Base-by-base conservation (phyloP, 331 rosid genomes). In the Quercus tomentella region DNA sequence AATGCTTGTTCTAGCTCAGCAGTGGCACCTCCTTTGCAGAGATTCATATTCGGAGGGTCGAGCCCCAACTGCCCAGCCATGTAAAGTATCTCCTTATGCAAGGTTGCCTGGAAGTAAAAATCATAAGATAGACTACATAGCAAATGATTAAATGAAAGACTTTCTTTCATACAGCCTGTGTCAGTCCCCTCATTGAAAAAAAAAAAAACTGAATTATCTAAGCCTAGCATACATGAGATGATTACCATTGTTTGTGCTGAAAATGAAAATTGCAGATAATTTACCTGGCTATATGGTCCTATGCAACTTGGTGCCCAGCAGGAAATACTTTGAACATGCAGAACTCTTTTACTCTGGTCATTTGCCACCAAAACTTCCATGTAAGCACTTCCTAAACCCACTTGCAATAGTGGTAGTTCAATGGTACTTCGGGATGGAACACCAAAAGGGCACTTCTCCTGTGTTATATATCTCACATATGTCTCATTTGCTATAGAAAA, bases 11-110 rank as follows among this genome's bases (percentile, higher is more conserved):
- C 93, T 78, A 90, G 84, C 88, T 95, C 97, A 73, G 80, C 85
- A 77, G 76, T 76, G 71, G 92, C 79, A 63, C 93, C 93, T 66
- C 96, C 99, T 60, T 82, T 70, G 80, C 93, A 90, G 60, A 95
- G 88, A 63, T 83, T 87, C 99, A 93, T 95, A 60, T 94, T 95
- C 16, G 99, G 91, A 77, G 99, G 98, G 68, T 95, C 86, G 30
- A 95, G 97, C 87, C 98, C 99, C 79, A 95, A 81, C 67, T 95
- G 99, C 77, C 98, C 99, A 82, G 99, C 99, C 99, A 95, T 93
- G 88, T 91, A 84, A 87, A 95, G 99, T 85, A 95, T 81, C 83
- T 89, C 87, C 85, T 83, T 85, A 82, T 95, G 93, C 87, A 90
- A 87, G 81, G 98, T 95, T 72, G 99, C 98, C 98, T 95, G 89